A percentile compares a stretch with the other conserved stretches of the same genome.
These are phyloP conservation scores for Madurella fahalii DNA, from an alignment of 2,329 filamentous ascomycete genomes.

Conservation along the genomic window DNA sequence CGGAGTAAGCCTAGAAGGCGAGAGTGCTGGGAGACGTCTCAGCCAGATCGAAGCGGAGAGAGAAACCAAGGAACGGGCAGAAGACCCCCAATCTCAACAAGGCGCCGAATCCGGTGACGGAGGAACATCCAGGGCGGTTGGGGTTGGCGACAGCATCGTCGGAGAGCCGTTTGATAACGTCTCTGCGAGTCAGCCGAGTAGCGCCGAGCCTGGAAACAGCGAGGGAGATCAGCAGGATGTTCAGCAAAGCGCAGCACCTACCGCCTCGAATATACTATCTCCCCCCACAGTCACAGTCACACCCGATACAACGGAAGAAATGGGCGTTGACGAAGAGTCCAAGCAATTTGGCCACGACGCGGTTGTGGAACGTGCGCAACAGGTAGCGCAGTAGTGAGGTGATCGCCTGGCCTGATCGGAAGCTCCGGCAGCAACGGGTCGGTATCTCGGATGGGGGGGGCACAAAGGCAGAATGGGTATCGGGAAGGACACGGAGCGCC, in stretches of 20 bases:
- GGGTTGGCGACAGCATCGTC: constrained; percentile 35
- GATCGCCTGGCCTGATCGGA: constrained; percentile 2
- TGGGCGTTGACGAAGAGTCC: constrained; percentile 34
- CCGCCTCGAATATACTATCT: constrained; percentile 24
- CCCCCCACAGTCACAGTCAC: constrained; percentile 47
- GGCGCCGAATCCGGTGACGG: constrained; percentile 7
- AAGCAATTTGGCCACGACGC: constrained; percentile 43
- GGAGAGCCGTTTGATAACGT: constrained; percentile 36
- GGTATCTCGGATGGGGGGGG: constrained; percentile 24
- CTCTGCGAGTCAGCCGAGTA: constrained; percentile 17
- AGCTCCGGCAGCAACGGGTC: neutral
- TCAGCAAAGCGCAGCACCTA: constrained; percentile 28
- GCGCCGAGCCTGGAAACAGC: constrained; percentile 6
- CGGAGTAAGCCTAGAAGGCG: constrained; percentile 55
- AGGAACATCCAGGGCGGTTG: constrained; percentile 22
- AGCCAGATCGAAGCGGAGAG: constrained; percentile 29
- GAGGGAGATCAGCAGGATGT: constrained; percentile 10
- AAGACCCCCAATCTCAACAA: neutral
- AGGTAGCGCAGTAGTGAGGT: constrained; percentile 33
- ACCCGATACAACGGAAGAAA: constrained; percentile 43
- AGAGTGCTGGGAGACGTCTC: constrained; percentile 36
- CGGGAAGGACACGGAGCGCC: no score
- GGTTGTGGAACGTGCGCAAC: constrained; percentile 33
- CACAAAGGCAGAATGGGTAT: neutral
- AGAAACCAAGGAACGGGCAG: constrained; percentile 10